phyloP scores from a whole-genome alignment of 2,329 filamentous ascomycete species.

The Aureobasidium sp. region DNA sequence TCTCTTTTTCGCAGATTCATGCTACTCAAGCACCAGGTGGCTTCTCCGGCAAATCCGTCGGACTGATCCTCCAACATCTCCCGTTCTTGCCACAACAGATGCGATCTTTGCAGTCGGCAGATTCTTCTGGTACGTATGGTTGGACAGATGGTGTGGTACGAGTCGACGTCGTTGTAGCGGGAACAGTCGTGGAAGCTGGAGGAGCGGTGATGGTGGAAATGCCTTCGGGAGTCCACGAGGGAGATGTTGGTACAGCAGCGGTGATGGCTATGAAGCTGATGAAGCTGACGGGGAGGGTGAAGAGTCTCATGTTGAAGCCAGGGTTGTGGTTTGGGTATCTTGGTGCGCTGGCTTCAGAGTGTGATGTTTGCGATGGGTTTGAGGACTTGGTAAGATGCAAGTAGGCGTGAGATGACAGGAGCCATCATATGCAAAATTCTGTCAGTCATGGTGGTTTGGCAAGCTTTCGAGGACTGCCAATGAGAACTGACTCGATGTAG shows the following conservation, averaged over 20 bases:
- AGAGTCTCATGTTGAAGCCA: not conserved
- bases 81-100: not conserved
- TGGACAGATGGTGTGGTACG: conserved; percentile 15
- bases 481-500: not conserved
- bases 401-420: too few relatives aligned
- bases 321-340: not conserved
- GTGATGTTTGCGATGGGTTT: not conserved
- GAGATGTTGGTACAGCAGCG: not conserved
- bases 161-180: not conserved
- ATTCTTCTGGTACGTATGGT: not conserved
- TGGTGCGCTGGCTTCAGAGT: not conserved
- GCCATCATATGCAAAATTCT: not conserved
- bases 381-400: not conserved
- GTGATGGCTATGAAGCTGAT: not conserved
- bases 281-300: not conserved
- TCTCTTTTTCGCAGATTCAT: too few relatives aligned
- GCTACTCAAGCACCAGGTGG: too few relatives aligned
- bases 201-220: not conserved
- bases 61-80: not conserved
- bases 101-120: not conserved
- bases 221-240: not conserved
- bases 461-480: not conserved
- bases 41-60: not conserved
- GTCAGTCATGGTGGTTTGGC: not conserved
- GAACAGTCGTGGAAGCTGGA: not conserved